Evolutionary conservation across 768 basidiomycete genomes (phyloP).

Genomic region (Auriscalpium orientale): DNA sequence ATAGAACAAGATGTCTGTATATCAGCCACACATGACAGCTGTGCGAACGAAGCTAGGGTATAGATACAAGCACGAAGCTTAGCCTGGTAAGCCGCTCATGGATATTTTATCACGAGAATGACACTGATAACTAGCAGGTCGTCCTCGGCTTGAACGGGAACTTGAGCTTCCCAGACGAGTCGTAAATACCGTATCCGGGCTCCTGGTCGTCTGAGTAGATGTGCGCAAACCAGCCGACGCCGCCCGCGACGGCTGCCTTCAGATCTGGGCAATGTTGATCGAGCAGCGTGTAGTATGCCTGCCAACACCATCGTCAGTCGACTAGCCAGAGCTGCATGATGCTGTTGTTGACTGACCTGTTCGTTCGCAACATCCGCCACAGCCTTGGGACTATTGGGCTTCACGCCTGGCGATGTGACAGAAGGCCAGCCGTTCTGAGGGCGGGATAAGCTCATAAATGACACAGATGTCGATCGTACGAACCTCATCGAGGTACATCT

Average conservation of each 20-base stretch:
- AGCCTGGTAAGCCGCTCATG: too few species aligned
- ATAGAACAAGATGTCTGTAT: too few species aligned
- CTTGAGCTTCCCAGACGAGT: slow-evolving; percentile 40
- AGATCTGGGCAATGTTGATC: slow-evolving; percentile 57
- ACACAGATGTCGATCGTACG: slow-evolving; percentile 45
- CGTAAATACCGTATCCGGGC: slow-evolving; percentile 67
- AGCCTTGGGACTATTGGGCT: slow-evolving; percentile 57
- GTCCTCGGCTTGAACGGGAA: slow-evolving; percentile 61
- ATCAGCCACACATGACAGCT: too few species aligned
- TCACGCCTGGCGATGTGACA: slow-evolving; percentile 47
- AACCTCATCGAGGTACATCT: slow-evolving; percentile 69
- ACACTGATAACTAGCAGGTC: slow-evolving; percentile 22
- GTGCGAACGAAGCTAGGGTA: too few species aligned
- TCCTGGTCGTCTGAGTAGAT: slow-evolving; percentile 62
- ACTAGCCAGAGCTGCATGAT: slow-evolving; percentile 40
- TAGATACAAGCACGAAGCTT: too few species aligned
- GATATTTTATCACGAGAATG: neutral
- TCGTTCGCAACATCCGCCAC: slow-evolving; percentile 59
- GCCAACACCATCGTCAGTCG: slow-evolving; percentile 32
- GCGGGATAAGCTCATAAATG: slow-evolving; percentile 40
- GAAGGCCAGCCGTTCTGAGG: slow-evolving; percentile 75
- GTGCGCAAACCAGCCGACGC: slow-evolving; percentile 78
- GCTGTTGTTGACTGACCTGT: slow-evolving; percentile 23
- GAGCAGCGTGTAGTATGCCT: slow-evolving; percentile 59
- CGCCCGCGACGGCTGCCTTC: slow-evolving; percentile 51